Conservation (phyloP, 371 early-diverging fungal genomes). For the Sporodiniella umbellata region DNA sequence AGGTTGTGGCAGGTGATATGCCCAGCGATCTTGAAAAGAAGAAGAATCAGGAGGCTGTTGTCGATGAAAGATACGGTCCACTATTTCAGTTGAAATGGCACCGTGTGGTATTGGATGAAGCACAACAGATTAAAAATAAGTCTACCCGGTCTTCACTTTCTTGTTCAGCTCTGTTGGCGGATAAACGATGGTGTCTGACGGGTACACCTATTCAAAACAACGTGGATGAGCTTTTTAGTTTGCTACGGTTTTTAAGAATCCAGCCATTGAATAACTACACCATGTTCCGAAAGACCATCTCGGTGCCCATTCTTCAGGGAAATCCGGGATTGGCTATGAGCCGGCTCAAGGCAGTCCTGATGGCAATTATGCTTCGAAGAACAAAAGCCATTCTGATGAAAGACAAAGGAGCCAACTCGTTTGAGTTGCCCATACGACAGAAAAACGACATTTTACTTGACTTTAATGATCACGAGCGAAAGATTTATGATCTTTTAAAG, state of each 20-base stretch:
- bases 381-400: slow-evolving; percentile 49
- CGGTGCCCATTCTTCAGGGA: slow-evolving; percentile 43
- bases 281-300: slow-evolving; percentile 56
- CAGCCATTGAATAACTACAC: slow-evolving; percentile 56
- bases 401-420: slow-evolving; percentile 15
- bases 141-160: slow-evolving; percentile 63
- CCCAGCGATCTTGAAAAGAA: slow-evolving; percentile 7
- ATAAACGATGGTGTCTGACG: slow-evolving; percentile 83
- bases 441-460: slow-evolving; percentile 47
- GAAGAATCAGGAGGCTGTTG: neutral
- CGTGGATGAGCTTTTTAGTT: slow-evolving; percentile 81
- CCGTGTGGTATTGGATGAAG: slow-evolving; percentile 75
- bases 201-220: slow-evolving; percentile 86
- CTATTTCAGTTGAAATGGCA: slow-evolving; percentile 50
- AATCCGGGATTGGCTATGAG: slow-evolving; percentile 37
- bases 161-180: slow-evolving; percentile 53
- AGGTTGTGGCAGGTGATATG: slow-evolving; percentile 56
- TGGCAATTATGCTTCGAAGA: slow-evolving; percentile 73
- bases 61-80: slow-evolving; percentile 30
- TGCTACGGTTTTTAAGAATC: slow-evolving; percentile 76
- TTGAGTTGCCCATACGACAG: slow-evolving; percentile 60
- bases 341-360: slow-evolving; percentile 58
- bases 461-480: slow-evolving; percentile 57
- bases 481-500: slow-evolving; percentile 60
- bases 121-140: slow-evolving; percentile 83